Percentiles rank a stretch among this genome's conserved stretches.
phyloP scores from a whole-genome alignment of 805 yeast genomes.

The Lipomyces mesembrius region DNA sequence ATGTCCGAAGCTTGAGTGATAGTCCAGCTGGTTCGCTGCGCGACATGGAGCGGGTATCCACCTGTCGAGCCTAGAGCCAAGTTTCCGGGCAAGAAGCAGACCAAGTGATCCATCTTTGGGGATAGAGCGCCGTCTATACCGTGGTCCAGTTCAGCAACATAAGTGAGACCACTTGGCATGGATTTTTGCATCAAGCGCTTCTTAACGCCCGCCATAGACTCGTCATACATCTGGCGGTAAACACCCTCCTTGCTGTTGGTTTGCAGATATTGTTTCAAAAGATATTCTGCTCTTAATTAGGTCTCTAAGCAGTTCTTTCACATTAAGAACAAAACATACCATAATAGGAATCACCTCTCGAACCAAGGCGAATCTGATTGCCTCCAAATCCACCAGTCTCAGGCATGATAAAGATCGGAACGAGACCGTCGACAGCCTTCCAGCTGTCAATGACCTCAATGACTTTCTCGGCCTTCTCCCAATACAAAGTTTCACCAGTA shows the following conservation, averaged over 20 bases:
- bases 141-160: constrained; percentile 73
- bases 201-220: constrained; percentile 76
- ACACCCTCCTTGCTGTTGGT: constrained; percentile 64
- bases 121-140: constrained; percentile 67
- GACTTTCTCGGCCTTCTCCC: constrained; percentile 78
- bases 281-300: constrained; percentile 52
- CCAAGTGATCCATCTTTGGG: constrained; percentile 88
- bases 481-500: constrained; percentile 77
- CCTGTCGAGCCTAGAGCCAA: constrained; percentile 88
- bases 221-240: constrained; percentile 75
- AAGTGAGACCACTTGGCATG: constrained; percentile 64
- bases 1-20: constrained; percentile 64
- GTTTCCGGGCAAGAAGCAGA: constrained; percentile 88
- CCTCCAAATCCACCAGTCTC: constrained; percentile 73
- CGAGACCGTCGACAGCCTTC: constrained; percentile 73
- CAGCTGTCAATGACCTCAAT: constrained; percentile 71
- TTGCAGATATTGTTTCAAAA: constrained; percentile 82
- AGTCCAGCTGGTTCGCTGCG: constrained; percentile 61
- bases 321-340: constrained; percentile 44
- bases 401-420: constrained; percentile 79
- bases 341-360: constrained; percentile 92
- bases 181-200: constrained; percentile 65
- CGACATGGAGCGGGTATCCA: constrained; percentile 63
- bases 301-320: background rate
- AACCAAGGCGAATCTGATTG: constrained; percentile 73